Conservation (phyloP, 768 basidiomycete genomes). For the Tylopilus subfusipes region DNA sequence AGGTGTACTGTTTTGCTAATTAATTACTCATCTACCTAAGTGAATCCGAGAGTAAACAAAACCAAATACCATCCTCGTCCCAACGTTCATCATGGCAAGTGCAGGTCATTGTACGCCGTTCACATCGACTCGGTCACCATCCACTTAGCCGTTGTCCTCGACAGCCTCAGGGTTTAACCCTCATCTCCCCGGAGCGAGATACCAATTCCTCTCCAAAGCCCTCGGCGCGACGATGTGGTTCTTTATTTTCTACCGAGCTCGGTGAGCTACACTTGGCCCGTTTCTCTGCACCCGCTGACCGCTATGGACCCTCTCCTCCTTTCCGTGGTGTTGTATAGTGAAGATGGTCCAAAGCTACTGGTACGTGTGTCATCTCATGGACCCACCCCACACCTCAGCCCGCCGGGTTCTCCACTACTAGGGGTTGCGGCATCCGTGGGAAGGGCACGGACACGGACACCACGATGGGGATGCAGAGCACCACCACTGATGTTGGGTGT, state of each 20-base stretch:
- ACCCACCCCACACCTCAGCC: background rate
- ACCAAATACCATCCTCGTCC: slow-evolving; percentile 22
- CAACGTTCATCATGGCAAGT: slow-evolving; percentile 33
- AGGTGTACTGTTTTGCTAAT: slow-evolving; percentile 1
- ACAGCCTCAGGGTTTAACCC: slow-evolving; percentile 81
- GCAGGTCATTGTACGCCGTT: slow-evolving; percentile 27
- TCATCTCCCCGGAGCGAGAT: slow-evolving; percentile 73
- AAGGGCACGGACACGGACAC: slow-evolving; percentile 52
- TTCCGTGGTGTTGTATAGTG: slow-evolving; percentile 36
- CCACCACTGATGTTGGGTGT: slow-evolving; percentile 35
- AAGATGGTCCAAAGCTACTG: slow-evolving; percentile 74
- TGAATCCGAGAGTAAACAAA: slow-evolving; percentile 16
- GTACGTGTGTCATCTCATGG: slow-evolving; percentile 33
- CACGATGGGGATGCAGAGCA: slow-evolving; percentile 36
- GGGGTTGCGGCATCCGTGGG: slow-evolving; percentile 66
- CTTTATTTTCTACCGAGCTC: slow-evolving; percentile 94
- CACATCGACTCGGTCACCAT: background rate
- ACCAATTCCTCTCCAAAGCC: slow-evolving; percentile 77
- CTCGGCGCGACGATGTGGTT: slow-evolving; percentile 97
- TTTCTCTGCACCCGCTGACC: background rate
- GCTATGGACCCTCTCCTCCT: background rate
- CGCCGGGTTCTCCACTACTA: slow-evolving; percentile 18
- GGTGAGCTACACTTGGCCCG: slow-evolving; percentile 49
- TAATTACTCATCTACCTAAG: background rate
- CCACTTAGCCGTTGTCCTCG: slow-evolving; percentile 1